Evolutionary conservation across 2,329 filamentous ascomycete species (phyloP).

Genomic region (Tolypocladium ovalisporum): DNA sequence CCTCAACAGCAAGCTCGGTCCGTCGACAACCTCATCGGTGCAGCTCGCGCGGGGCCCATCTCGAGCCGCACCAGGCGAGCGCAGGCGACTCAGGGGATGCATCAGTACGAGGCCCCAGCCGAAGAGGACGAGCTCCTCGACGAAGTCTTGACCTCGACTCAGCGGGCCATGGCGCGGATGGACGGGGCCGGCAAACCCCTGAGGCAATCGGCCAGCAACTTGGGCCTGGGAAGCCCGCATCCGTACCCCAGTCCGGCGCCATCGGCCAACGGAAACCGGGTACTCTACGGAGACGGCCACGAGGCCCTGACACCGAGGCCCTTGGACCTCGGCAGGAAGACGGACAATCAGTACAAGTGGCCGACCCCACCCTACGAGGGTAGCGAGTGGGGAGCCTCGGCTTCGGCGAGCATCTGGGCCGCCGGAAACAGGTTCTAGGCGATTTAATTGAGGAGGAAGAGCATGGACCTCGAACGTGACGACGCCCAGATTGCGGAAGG

Average conservation of each 20-base stretch:
- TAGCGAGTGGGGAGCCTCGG: slow-evolving; percentile 78
- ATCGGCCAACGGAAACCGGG: slow-evolving; percentile 71
- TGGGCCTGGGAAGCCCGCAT: slow-evolving; percentile 36
- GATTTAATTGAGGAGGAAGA: not conserved
- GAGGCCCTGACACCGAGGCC: slow-evolving; percentile 58
- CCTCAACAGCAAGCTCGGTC: slow-evolving; percentile 53
- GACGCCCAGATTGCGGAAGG: slow-evolving; percentile 8
- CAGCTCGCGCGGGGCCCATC: slow-evolving; percentile 49
- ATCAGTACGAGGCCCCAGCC: slow-evolving; percentile 86
- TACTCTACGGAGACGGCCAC: slow-evolving; percentile 59
- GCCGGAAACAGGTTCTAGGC: slow-evolving; percentile 51
- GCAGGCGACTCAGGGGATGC: slow-evolving; percentile 61
- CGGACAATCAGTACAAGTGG: slow-evolving; percentile 57
- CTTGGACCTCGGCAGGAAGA: slow-evolving; percentile 54
- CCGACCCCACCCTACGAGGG: slow-evolving; percentile 94
- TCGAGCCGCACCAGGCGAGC: slow-evolving; percentile 73
- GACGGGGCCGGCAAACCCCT: slow-evolving; percentile 39
- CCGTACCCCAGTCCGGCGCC: slow-evolving; percentile 59
- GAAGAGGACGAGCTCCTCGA: slow-evolving; percentile 95
- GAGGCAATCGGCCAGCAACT: slow-evolving; percentile 54
- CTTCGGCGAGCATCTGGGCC: slow-evolving; percentile 71
- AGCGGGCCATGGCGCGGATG: slow-evolving; percentile 62
- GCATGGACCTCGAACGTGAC: slow-evolving; percentile 7
- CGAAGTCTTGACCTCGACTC: slow-evolving; percentile 71
- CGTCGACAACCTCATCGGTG: slow-evolving; percentile 50